Conservation (phyloP, 2,329 filamentous ascomycete species). For the Cordyceps javanica region DNA sequence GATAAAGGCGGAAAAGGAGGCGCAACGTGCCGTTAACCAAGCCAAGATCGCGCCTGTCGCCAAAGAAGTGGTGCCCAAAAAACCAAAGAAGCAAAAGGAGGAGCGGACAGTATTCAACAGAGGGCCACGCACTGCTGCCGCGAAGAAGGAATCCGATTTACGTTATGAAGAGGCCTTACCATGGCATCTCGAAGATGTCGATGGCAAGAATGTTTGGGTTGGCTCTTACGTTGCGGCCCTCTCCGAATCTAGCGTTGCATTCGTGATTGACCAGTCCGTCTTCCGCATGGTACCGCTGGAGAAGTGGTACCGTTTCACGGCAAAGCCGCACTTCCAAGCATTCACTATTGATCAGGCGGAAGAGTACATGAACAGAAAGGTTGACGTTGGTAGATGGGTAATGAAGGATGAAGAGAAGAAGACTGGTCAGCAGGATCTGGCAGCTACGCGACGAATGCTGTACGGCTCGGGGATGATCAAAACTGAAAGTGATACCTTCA, state of each 20-base stretch:
- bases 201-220: slow-evolving; percentile 91
- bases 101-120: slow-evolving; percentile 86
- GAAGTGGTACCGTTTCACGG: slow-evolving; percentile 87
- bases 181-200: slow-evolving; percentile 95
- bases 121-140: slow-evolving; percentile 73
- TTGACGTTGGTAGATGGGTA: slow-evolving; percentile 73
- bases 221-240: slow-evolving; percentile 86
- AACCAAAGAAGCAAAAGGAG: slow-evolving; percentile 60
- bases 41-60: slow-evolving; percentile 87
- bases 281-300: slow-evolving; percentile 89
- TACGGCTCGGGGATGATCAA: slow-evolving; percentile 55
- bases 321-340: slow-evolving; percentile 72
- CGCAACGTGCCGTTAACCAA: slow-evolving; percentile 77
- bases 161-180: slow-evolving; percentile 93
- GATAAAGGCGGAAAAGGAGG: slow-evolving; percentile 70
- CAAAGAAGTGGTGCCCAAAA: slow-evolving; percentile 48
- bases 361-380: slow-evolving; percentile 72
- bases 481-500: slow-evolving; percentile 60
- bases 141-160: slow-evolving; percentile 63
- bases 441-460: slow-evolving; percentile 48
- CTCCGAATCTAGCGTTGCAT: slow-evolving; percentile 77
- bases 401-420: slow-evolving; percentile 61
- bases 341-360: slow-evolving; percentile 82
- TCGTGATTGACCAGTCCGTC: slow-evolving; percentile 61
- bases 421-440: slow-evolving; percentile 50